Conservation (phyloP, 2,329 filamentous ascomycete species). For the Colletotrichum navitas region DNA sequence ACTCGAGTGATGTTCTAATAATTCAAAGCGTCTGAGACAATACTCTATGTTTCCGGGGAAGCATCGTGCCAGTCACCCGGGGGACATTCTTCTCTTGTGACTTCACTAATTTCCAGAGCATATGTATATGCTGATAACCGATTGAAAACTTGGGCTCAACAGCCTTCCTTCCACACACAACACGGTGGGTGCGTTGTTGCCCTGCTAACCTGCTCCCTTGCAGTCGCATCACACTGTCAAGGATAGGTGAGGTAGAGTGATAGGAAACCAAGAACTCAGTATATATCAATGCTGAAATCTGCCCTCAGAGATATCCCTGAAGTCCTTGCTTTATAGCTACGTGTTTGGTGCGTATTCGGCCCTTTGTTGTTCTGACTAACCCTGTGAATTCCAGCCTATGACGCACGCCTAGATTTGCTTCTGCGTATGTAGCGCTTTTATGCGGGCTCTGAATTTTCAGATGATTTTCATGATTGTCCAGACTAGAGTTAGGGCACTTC, state of each 20-base stretch:
- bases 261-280: too few relatives aligned
- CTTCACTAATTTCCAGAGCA: background rate
- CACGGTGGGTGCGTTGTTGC: background rate
- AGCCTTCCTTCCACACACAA: background rate
- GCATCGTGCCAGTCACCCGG: background rate
- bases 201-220: too few relatives aligned
- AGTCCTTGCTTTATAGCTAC: too few relatives aligned
- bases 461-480: constrained; percentile 11
- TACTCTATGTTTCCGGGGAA: background rate
- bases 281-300: too few relatives aligned
- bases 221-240: too few relatives aligned
- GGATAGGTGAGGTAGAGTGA: too few relatives aligned
- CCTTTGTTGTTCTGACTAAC: too few relatives aligned
- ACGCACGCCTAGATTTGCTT: background rate
- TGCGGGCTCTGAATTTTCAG: background rate
- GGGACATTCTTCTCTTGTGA: background rate
- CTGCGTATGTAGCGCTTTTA: background rate
- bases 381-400: too few relatives aligned
- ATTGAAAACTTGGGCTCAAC: background rate
- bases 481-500: constrained; percentile 6
- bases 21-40: constrained; percentile 25
- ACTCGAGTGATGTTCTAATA: background rate
- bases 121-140: background rate
- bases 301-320: too few relatives aligned
- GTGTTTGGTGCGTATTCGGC: too few relatives aligned